Evolutionary conservation across 1,139 yeast species (phyloP), one percentile per base, ranked within the genome.

Genomic region (Yamadazyma epiphylla): DNA sequence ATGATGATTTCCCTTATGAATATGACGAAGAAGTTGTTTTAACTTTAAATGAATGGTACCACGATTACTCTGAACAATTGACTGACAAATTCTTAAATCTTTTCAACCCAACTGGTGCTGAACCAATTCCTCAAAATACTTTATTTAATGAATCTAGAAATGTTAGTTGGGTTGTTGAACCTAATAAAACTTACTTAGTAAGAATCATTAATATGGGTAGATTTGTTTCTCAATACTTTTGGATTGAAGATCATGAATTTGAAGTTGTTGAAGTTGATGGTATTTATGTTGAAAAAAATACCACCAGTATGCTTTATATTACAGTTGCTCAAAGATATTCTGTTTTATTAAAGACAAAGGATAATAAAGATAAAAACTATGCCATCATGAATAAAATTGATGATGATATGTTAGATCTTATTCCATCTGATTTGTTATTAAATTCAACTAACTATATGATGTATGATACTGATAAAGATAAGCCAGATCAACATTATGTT

Each of bases 21-120:
- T 80, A 68, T 38, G 89, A 81, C 48, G 76, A 79, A 43, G 86
- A 82, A 44, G 64, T 73, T 36, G 57, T 66, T 5, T 58, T 81
- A 31, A 63, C 77, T 7, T 45, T 83, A 14, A 53, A 76, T 24
- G 94, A 83, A 42, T 71, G 80, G 59, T 83, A 83, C 49, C 85
- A 79, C 45, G 55, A 64, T 17, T 58, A 67, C 26, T 64, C 75
- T 33, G 59, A 60, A 12, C 65, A 56, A 2, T 60, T 80, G 26
- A 55, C 65, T 32, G 45, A 55, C 7, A 53, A 57, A 22, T 82
- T 81, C 53, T 55, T 80, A 49, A 69, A 70, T 29, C 57, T 81
- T 40, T 82, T 71, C 49, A 83, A 83, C 43, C 94, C 94, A 19
- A 81, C 89, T 2, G 94, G 94, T 33, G 87, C 85, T 23, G 94